Evolutionary conservation across 176 grass and related monocot genomes (phyloP).

Genomic region (Zizania latifolia): DNA sequence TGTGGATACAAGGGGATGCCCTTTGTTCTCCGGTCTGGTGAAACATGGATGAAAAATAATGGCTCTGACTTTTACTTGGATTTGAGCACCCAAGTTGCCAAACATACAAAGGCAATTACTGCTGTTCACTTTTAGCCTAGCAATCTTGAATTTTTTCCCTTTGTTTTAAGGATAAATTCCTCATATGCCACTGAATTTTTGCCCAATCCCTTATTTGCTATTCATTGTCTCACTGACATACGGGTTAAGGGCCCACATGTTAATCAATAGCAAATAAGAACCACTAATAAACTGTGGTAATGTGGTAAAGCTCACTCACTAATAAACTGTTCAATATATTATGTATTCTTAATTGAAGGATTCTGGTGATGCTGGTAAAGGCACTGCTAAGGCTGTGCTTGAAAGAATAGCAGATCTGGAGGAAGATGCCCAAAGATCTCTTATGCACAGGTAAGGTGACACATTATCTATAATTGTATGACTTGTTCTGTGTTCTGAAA

Average conservation of each 20-base stretch:
- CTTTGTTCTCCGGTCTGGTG: conserved; percentile 74
- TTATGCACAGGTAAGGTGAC: conserved; percentile 86
- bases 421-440: conserved; percentile 82
- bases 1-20: conserved; percentile 66
- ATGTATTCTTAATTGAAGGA: conserved; percentile 54
- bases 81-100: conserved; percentile 41
- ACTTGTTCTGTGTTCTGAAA: not conserved
- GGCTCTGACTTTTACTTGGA: conserved; percentile 79
- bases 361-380: conserved; percentile 61
- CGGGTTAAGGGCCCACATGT: not conserved
- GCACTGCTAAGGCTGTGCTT: conserved; percentile 71
- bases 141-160: not conserved
- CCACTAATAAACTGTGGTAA: not conserved
- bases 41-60: conserved; percentile 88
- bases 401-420: conserved; percentile 85
- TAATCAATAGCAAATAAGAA: not conserved
- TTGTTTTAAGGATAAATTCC: not conserved
- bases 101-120: conserved; percentile 49
- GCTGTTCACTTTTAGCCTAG: conserved; percentile 4
- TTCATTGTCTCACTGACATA: not conserved
- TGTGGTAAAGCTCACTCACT: conserved; percentile 10
- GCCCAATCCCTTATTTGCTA: not conserved
- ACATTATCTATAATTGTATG: conserved; percentile 21
- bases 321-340: conserved; percentile 28
- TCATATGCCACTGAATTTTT: not conserved